Conservation (phyloP, 2,329 filamentous ascomycete genomes). For the Ceratocystis albifundus region DNA sequence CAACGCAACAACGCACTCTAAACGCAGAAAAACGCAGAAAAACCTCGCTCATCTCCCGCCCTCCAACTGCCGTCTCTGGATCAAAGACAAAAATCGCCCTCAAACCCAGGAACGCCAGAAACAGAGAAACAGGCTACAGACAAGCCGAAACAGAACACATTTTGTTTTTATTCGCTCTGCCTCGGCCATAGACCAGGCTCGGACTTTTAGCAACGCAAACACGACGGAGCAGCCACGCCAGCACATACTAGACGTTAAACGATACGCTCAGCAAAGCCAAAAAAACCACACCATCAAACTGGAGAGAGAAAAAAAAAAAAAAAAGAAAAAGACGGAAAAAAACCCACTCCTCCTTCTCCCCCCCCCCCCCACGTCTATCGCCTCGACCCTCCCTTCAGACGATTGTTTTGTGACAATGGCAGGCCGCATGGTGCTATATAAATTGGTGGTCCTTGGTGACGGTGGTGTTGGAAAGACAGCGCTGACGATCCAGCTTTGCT, state of each 20-base stretch:
- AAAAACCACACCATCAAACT: not conserved
- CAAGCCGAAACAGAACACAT: slow-evolving; percentile 8
- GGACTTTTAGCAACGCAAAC: not conserved
- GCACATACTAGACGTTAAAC: not conserved
- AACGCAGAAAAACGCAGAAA: not conserved
- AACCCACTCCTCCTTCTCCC: too few relatives aligned
- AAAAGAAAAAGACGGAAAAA: too few relatives aligned
- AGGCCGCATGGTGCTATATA: slow-evolving; percentile 91
- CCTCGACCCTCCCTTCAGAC: not conserved
- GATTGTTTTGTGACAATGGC: slow-evolving; percentile 45
- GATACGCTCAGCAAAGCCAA: not conserved
- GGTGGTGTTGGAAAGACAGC: slow-evolving; percentile 91
- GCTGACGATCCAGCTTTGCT: slow-evolving; percentile 87
- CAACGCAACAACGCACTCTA: not conserved
- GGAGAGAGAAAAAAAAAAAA: too few relatives aligned
- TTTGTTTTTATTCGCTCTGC: slow-evolving; percentile 13
- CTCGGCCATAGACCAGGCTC: not conserved
- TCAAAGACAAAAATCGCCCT: not conserved
- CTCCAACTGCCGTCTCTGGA: not conserved
- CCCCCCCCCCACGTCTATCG: not conserved
- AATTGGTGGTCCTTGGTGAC: slow-evolving; percentile 88
- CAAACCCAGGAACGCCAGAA: slow-evolving; percentile 1
- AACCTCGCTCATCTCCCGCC: not conserved
- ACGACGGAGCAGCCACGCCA: not conserved
- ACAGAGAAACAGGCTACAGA: not conserved